phyloP scores from a whole-genome alignment of 495 filamentous ascomycete genomes.

The Parathielavia hyrcaniae region DNA sequence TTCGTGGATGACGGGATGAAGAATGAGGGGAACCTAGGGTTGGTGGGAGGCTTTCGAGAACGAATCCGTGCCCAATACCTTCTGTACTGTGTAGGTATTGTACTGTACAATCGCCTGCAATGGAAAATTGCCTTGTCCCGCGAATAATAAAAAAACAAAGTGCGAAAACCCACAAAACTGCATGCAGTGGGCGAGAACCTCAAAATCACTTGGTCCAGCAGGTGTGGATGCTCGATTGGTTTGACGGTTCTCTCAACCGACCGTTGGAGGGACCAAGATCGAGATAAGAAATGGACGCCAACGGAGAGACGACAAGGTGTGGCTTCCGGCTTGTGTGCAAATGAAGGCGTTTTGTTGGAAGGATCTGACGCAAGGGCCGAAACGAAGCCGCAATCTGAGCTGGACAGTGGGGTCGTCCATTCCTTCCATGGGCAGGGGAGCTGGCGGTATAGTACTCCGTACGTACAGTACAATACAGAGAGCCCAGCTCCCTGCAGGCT shows the following conservation, averaged over 20 bases:
- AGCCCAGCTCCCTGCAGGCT: too few relatives aligned
- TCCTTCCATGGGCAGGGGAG: too few relatives aligned
- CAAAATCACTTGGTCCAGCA: not conserved
- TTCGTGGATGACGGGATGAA: not conserved
- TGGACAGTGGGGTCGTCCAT: too few relatives aligned
- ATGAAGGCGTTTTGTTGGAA: constrained; percentile 3
- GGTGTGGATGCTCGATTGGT: constrained; percentile 7
- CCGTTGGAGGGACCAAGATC: too few relatives aligned
- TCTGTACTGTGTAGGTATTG: not conserved
- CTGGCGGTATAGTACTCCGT: too few relatives aligned
- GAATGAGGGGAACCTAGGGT: too few relatives aligned
- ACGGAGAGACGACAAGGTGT: not conserved
- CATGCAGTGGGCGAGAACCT: not conserved
- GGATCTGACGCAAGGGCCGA: constrained; percentile 6
- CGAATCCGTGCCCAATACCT: not conserved
- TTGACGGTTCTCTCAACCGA: not conserved
- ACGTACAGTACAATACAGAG: too few relatives aligned
- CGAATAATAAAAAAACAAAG: not conserved
- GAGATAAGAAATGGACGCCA: not conserved
- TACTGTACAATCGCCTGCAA: not conserved
- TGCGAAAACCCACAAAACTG: not conserved
- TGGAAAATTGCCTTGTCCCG: not conserved
- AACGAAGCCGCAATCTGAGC: not conserved
- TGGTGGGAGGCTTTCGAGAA: not conserved
- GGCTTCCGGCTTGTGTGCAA: not conserved